Evolutionary conservation across 768 basidiomycete species (phyloP), one percentile per base, ranked within the genome.

Genomic region (Albatrellus ellisii): DNA sequence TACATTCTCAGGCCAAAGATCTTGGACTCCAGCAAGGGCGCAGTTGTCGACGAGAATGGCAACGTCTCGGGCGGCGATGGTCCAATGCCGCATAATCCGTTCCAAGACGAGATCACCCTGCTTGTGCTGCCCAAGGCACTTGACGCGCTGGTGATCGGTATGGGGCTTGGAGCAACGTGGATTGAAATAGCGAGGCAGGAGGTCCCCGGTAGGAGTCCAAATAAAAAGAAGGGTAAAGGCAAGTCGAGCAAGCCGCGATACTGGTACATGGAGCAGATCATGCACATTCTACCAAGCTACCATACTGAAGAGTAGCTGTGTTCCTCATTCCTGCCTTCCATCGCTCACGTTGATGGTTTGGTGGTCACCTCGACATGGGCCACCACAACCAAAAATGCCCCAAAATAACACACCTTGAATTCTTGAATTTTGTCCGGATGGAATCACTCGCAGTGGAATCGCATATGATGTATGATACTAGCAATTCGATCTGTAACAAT

Each of bases 151-250:
- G 57, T 54, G 4, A 59, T 65, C 4, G 77, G 79, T 4, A 69
- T 84, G 62, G 77, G 76, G 0, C 48, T 85, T 11, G 69, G 68
- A 3, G 79, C 72, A 15, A 71, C 75, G 35, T 86, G 75, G 72
- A 72, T 84, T 17, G 80, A 87, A 59, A 63, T 84, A 10, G 73
- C 60, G 22, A 67, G 73, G 24, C 55, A 53, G 21, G 54, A 57
- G 42, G 54, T 50, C 36, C 43, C 39, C 36, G 36, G 46, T 21
- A 25, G 33, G 33, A 11, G 42, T 25, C 41, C 26, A 36, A 45
- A 32, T n/a, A 37, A 38, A 24, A 37, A 46, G 26, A 42, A 41
- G 44, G 35, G 44, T 6, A 48, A 53, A 43, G 57, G 54, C 41
- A 64, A 59, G 35, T 51, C 47, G 50, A n/a, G n/a, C n/a, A 49